Evolutionary conservation across 176 grass and related monocot genomes (phyloP).

Genomic region (Cenchrus fungigraminus): DNA sequence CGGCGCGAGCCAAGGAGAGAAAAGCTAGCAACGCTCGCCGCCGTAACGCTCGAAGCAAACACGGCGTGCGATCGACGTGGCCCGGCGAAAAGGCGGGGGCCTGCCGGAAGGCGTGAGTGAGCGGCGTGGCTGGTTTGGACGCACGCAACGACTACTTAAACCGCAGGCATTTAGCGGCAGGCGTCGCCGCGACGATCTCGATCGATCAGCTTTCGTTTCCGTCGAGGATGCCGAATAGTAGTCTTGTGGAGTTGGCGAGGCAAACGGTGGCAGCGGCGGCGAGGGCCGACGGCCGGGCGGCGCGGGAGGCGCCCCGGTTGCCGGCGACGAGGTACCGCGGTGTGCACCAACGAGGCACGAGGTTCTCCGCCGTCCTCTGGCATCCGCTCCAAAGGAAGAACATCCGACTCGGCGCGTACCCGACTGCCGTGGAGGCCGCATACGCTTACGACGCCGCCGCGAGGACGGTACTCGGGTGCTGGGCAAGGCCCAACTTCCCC

Average conservation of each 20-base stretch:
- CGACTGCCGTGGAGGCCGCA: not conserved
- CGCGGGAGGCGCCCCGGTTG: no score
- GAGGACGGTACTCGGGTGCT: not conserved
- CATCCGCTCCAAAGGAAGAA: accelerated
- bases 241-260: not conserved
- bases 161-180: no score
- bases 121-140: no score
- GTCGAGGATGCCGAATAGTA: not conserved
- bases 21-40: no score
- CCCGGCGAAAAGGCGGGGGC: no score
- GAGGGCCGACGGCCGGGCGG: not conserved
- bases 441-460: not conserved
- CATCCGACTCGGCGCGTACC: not conserved
- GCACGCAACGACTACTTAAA: no score
- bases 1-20: no score
- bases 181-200: no score
- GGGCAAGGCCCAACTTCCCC: not conserved
- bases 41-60: no score
- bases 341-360: not conserved
- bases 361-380: not conserved
- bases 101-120: no score
- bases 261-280: not conserved
- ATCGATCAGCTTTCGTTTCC: no score
- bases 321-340: not conserved
- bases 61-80: no score